These are phyloP conservation scores for Teunomyces stri DNA, from an alignment of 805 yeast species.

Conservation along the genomic window DNA sequence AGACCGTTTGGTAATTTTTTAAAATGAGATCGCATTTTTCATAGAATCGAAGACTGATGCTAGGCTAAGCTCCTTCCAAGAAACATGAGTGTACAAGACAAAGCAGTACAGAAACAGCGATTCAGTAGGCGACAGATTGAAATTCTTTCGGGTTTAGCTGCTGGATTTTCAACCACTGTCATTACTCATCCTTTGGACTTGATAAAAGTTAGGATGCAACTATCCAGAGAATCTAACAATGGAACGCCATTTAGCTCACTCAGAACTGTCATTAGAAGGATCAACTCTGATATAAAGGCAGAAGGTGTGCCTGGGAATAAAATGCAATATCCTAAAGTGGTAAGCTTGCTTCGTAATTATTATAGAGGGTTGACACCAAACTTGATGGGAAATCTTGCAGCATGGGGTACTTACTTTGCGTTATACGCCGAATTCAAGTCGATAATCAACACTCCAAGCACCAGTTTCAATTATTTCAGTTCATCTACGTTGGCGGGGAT, in stretches of 20 bases:
- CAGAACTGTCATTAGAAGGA: slow-evolving; percentile 16
- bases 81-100: neutral
- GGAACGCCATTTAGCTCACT: slow-evolving; percentile 19
- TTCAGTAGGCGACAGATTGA: slow-evolving; percentile 44
- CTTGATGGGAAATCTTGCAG: slow-evolving; percentile 74
- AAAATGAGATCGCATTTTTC: neutral
- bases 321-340: neutral
- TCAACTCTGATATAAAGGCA: slow-evolving; percentile 17
- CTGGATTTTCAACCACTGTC: slow-evolving; percentile 79
- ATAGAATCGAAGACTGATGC: no score
- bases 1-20: neutral
- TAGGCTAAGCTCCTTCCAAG: neutral
- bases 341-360: slow-evolving; percentile 16
- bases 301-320: neutral
- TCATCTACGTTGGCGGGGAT: slow-evolving; percentile 61
- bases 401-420: slow-evolving; percentile 88
- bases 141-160: slow-evolving; percentile 66
- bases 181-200: slow-evolving; percentile 89
- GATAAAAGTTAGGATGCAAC: slow-evolving; percentile 77
- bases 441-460: slow-evolving; percentile 11
- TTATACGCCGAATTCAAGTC: slow-evolving; percentile 63
- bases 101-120: neutral
- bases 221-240: slow-evolving; percentile 25
- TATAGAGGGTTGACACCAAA: slow-evolving; percentile 84
- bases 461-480: slow-evolving; percentile 30